Percentiles rank a stretch among this genome's conserved stretches.
These are phyloP conservation scores for Acer campestre DNA, from an alignment of 345 rosid genomes.

Conservation along the genomic window DNA sequence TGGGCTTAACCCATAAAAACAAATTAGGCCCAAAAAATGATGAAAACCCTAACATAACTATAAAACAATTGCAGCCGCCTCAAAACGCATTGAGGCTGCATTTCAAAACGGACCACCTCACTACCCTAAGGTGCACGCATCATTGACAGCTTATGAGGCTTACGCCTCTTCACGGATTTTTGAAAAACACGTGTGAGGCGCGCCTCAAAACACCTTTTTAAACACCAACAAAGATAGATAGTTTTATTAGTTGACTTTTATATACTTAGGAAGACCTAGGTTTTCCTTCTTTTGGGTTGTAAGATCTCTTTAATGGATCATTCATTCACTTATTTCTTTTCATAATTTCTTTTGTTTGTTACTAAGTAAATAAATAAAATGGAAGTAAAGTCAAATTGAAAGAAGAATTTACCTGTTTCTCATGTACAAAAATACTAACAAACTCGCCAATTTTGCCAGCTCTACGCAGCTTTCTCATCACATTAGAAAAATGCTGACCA, in stretches of 20 bases:
- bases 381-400: neutral
- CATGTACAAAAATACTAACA: slow-evolving; percentile 83
- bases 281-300: neutral
- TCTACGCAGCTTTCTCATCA: slow-evolving; percentile 81
- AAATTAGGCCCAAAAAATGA: too few species aligned
- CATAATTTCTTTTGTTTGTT: neutral
- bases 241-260: neutral
- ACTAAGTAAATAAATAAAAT: neutral
- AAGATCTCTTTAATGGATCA: neutral
- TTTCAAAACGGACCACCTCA: too few species aligned
- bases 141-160: too few species aligned
- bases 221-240: neutral
- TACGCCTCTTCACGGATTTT: too few species aligned
- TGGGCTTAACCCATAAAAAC: too few species aligned
- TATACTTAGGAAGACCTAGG: neutral
- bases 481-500: slow-evolving; percentile 65
- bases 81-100: too few species aligned
- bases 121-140: too few species aligned
- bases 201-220: too few species aligned
- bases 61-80: too few species aligned
- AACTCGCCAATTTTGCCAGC: slow-evolving; percentile 92
- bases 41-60: too few species aligned
- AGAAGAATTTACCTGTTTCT: slow-evolving; percentile 76
- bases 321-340: neutral
- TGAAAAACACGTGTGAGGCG: too few species aligned